A percentile compares a stretch with the other conserved stretches of the same genome.
phyloP scores from a whole-genome alignment of 768 basidiomycete species.

The Suillus subaureus region DNA sequence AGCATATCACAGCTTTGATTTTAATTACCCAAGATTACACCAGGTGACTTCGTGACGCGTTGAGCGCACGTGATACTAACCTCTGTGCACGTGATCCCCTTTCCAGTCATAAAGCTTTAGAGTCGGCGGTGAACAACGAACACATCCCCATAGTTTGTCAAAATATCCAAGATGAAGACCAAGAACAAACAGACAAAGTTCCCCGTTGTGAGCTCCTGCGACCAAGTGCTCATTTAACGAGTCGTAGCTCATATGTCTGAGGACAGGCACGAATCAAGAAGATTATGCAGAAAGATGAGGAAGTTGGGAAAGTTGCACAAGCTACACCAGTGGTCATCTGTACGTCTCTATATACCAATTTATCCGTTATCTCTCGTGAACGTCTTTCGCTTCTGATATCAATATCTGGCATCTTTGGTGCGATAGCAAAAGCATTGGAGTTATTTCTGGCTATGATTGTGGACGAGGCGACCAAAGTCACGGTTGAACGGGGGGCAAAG shows the following conservation, averaged over 20 bases:
- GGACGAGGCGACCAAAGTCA: conserved; percentile 81
- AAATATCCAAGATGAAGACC: conserved; percentile 64
- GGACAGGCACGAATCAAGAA: conserved; percentile 94
- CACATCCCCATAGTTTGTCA: background rate
- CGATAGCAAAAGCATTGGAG: conserved; percentile 89
- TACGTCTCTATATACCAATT: conserved; percentile 42
- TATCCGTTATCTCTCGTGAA: conserved; percentile 15
- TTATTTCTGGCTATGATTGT: conserved; percentile 86
- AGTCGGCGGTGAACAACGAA: background rate
- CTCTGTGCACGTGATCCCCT: background rate
- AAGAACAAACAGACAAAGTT: conserved; percentile 93
- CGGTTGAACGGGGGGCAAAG: conserved; percentile 75
- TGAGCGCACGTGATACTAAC: background rate
- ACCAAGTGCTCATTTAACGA: background rate
- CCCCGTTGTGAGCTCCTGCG: conserved; percentile 67
- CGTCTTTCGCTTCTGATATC: background rate
- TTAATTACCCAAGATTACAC: background rate
- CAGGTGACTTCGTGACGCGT: background rate
- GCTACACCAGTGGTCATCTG: conserved; percentile 97
- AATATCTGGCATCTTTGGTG: background rate
- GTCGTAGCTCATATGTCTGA: conserved; percentile 12
- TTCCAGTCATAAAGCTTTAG: too few relatives aligned
- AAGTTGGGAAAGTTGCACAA: conserved; percentile 97
- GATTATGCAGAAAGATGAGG: conserved; percentile 99
- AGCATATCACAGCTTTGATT: background rate